These are phyloP conservation scores for Antarctomyces pellizariae DNA, from an alignment of 495 filamentous ascomycete genomes.

Conservation along the genomic window DNA sequence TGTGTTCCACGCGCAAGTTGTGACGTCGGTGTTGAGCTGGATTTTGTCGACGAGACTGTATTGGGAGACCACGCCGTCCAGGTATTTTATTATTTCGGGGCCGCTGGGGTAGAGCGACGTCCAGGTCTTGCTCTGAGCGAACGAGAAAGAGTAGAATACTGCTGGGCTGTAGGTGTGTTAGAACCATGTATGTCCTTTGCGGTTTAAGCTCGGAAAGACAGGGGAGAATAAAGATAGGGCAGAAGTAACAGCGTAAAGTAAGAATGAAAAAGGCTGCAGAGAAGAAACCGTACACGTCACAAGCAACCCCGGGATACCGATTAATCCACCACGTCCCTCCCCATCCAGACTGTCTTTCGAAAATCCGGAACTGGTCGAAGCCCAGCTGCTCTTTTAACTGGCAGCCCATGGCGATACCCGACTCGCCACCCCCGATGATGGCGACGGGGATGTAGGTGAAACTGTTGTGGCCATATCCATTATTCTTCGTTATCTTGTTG, in stretches of 20 bases:
- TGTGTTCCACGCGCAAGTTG: conserved; percentile 20
- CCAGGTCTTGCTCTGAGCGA: conserved; percentile 23
- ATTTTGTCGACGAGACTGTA: conserved; percentile 22
- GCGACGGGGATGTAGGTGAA: conserved; percentile 14
- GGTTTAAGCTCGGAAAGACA: too few relatives aligned
- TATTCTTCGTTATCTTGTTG: conserved; percentile 6
- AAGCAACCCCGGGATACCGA: conserved; percentile 31
- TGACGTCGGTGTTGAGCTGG: conserved; percentile 18
- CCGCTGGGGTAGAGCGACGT: conserved; percentile 18
- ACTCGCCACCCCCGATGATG: conserved; percentile 39
- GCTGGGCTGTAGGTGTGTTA: conserved; percentile 3
- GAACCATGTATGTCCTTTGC: too few relatives aligned
- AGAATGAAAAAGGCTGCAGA: neutral
- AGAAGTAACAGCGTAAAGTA: neutral
- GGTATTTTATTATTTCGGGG: conserved; percentile 23
- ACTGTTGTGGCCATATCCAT: conserved; percentile 7
- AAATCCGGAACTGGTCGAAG: conserved; percentile 39
- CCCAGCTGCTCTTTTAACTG: conserved; percentile 32
- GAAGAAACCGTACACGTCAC: conserved; percentile 11
- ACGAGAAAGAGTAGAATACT: conserved; percentile 26
- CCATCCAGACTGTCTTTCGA: conserved; percentile 34
- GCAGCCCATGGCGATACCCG: conserved; percentile 42
- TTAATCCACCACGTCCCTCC: conserved; percentile 52
- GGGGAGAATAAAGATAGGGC: too few relatives aligned
- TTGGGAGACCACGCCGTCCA: conserved; percentile 18